Base-by-base conservation (phyloP, 306 rosid species). In the Fagus crenata region DNA sequence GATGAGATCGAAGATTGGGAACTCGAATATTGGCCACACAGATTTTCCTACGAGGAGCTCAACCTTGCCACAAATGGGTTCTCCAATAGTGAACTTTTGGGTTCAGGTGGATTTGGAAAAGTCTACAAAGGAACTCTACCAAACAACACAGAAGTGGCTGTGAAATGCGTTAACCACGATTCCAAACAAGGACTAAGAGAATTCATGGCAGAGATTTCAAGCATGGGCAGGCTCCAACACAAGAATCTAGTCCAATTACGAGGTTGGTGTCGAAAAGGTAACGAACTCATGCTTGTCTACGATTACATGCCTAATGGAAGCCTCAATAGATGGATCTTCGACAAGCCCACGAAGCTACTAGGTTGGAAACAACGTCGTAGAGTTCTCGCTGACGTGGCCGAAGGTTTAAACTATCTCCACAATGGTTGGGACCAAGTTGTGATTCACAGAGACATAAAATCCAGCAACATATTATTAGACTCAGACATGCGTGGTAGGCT, bases 1-100 rank as follows among this genome's bases (percentile, higher is more conserved):
- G 92, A 91, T 1, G 98, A 92, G 46, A 78, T 90, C 33, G 96
- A 94, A 74, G 98, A 95, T 4, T 95, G 98, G 98, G 98, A 95
- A 36, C 77, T 88, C 2, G 89, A 90, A 69, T 92, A 89, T 39
- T 95, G 98, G 98, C 98, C 97, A 0, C 98, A 95, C 53, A 85
- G 98, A 68, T 92, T 88, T 77, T 83, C 95, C 6, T 80, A 81
- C 61, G 96, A 92, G 54, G 98, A 95, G 79, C 85, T 95, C 3
- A 74, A 53, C 6, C 8, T 40, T 2, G 98, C 96, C 22, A 90
- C 97, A 0, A 71, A 79, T 17, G 84, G 87, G 2, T 95, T 92
- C 81, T 56, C 85, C 41, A 77, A 69, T 11, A 86, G 87, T 0
- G 71, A 83, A 5, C 86, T 92, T 31, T 68, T 95, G 15, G 97